Base-by-base conservation (phyloP, 345 rosid species). In the Fremontodendron californicum region DNA sequence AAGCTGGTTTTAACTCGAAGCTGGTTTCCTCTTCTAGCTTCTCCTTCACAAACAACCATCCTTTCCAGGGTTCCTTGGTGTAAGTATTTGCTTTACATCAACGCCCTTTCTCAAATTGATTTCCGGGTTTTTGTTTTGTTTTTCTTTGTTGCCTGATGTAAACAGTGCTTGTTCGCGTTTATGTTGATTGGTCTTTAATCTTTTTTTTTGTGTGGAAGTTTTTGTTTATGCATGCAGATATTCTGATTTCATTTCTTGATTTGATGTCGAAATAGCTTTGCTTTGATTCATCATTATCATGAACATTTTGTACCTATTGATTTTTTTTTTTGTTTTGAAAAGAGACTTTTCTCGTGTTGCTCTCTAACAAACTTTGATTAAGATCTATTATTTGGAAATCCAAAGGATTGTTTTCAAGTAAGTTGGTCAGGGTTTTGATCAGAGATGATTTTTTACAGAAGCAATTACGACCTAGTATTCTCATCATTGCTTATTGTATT, bases 1-100 rank as follows among this genome's bases (percentile, higher is more conserved):
- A 21, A 9, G 27, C 62, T 37, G 69, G 74, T 75, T 83, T 80
- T 70, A 39, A 42, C 79, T 77, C 94, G 61, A 88, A 81, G 77
- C 72, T 84, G 37, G 2, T 60, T 72, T 81, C 85, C 2, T 83
- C 94, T 51, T 87, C 94, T 54, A 84, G 79, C 62, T 67, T 91
- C 75, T 83, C 86, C 39, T 79, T 90, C 18, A 81, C 81, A 48
- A 19, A 61, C 21, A 33, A 57, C 68, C 89, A 79, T 0, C 74
- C 80, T 78, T 75, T 78, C 4, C 52, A 19, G 18, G 79, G 80
- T 64, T 88, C 95, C 43, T 82, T 90, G 78, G 76, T 86, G 99
- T 94, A 74, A 83, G 96, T 84, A 7, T 21, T 78, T 19, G 19
- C n/a, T 4, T 57, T 1, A 4, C 5, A n/a, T 25, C 2, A 13